Conservation (phyloP, 495 filamentous ascomycete genomes). For the Pyronema omphalodes region DNA sequence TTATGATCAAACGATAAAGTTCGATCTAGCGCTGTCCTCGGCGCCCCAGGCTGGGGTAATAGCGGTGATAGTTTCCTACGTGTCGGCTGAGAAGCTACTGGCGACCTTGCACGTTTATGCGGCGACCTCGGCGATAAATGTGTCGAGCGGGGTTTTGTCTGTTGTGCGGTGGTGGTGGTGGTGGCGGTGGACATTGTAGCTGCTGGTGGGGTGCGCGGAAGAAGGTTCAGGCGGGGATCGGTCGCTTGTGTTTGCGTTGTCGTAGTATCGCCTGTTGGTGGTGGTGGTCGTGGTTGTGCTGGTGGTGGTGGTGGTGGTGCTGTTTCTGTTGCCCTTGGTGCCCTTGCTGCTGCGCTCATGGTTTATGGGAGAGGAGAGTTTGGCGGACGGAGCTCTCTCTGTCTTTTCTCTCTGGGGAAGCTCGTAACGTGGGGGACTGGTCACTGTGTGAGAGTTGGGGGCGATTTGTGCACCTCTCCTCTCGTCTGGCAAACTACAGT, state of each 20-base stretch:
- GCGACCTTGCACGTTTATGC: too few relatives aligned
- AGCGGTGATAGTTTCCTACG: too few relatives aligned
- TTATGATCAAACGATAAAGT: too few relatives aligned
- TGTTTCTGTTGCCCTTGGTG: background rate
- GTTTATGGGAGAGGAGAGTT: background rate
- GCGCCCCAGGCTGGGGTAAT: too few relatives aligned
- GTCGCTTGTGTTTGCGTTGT: background rate
- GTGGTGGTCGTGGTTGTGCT: too few relatives aligned
- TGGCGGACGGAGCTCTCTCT: background rate
- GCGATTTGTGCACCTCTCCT: background rate
- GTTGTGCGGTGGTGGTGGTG: too few relatives aligned
- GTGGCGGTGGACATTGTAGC: background rate
- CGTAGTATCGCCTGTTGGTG: too few relatives aligned
- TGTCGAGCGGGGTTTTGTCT: background rate
- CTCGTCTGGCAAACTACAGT: background rate
- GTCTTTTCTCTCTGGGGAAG: background rate
- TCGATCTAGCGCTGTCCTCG: too few relatives aligned
- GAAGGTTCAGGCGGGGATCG: slow-evolving; percentile 3
- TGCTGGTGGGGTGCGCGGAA: background rate
- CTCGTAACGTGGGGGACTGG: background rate
- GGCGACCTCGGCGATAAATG: background rate
- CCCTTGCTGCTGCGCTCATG: background rate
- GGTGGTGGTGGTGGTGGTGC: background rate
- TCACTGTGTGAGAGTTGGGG: background rate
- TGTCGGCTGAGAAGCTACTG: too few relatives aligned